phyloP scores from a whole-genome alignment of 2,329 filamentous ascomycete genomes.

The Monosporascus sp. region DNA sequence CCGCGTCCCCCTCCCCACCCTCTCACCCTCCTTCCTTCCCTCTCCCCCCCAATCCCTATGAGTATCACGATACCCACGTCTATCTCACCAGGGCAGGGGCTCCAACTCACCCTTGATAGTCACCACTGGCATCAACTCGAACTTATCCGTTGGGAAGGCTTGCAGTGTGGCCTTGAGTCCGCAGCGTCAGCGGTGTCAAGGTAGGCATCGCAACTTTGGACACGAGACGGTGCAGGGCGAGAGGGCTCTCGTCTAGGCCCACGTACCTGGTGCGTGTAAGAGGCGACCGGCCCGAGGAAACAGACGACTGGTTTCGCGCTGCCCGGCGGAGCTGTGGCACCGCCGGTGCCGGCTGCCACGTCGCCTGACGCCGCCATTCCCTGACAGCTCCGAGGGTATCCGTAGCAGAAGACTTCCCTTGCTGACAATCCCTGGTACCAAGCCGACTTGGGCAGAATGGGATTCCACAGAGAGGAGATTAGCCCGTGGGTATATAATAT shows the following conservation, averaged over 20 bases:
- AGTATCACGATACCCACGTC: too few species aligned
- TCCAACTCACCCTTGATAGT: conserved; percentile 41
- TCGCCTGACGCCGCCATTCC: conserved; percentile 1
- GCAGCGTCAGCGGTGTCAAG: too few species aligned
- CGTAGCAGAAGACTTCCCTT: too few species aligned
- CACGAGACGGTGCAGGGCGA: too few species aligned
- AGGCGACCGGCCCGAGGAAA: conserved; percentile 45
- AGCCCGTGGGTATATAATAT: too few species aligned
- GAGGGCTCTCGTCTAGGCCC: not conserved
- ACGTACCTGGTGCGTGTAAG: conserved; percentile 47
- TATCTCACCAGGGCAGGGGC: too few species aligned
- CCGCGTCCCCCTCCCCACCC: too few species aligned
- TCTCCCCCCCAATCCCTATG: too few species aligned
- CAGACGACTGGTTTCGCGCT: conserved; percentile 37
- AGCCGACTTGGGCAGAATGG: too few species aligned
- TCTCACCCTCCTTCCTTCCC: not conserved
- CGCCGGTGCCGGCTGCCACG: conserved; percentile 7
- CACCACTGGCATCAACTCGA: conserved; percentile 43
- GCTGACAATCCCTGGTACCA: too few species aligned
- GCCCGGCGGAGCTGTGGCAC: not conserved
- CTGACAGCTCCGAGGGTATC: not conserved
- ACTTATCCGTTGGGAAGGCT: conserved; percentile 43
- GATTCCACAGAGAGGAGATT: too few species aligned
- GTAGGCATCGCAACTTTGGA: too few species aligned
- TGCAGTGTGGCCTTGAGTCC: conserved; percentile 37